Evolutionary conservation across 2,329 filamentous ascomycete species (phyloP).

Genomic region (Periconia macrospinosa): DNA sequence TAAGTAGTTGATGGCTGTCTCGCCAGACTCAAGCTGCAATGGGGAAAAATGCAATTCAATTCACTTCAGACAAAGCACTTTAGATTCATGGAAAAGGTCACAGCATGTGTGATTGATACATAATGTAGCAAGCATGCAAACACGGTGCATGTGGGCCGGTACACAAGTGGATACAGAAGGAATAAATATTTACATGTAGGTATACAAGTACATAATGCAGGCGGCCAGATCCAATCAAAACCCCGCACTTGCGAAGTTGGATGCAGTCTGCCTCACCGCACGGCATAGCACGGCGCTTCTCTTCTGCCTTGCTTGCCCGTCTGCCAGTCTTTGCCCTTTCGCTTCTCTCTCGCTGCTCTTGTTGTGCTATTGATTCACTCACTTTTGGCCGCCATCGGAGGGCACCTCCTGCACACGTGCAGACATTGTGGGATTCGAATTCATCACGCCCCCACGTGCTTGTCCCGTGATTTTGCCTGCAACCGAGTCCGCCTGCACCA

Average conservation of each 20-base stretch:
- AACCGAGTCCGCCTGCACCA: too few relatives aligned
- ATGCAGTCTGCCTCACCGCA: too few relatives aligned
- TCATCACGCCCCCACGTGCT: slow-evolving; percentile 12
- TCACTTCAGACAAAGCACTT: too few relatives aligned
- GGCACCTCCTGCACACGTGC: background rate
- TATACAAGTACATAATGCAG: background rate
- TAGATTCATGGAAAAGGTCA: too few relatives aligned
- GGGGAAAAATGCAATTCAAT: too few relatives aligned
- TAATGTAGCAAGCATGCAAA: too few relatives aligned
- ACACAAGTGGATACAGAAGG: too few relatives aligned
- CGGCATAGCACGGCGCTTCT: background rate
- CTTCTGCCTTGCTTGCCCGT: slow-evolving; percentile 2
- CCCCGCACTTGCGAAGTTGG: background rate
- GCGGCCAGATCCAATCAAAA: slow-evolving; percentile 1
- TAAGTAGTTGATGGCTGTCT: background rate
- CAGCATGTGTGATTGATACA: too few relatives aligned
- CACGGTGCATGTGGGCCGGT: too few relatives aligned
- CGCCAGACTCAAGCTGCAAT: background rate
- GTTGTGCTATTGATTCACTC: too few relatives aligned
- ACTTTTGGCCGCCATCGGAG: too few relatives aligned
- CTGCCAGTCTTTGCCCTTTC: background rate
- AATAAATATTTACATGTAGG: background rate
- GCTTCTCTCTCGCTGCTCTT: too few relatives aligned
- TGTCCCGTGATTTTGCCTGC: slow-evolving; percentile 19
- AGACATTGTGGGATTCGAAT: background rate